Percentiles rank a stretch among this genome's conserved stretches.
Evolutionary conservation across 495 filamentous ascomycete species (phyloP).

Genomic region (Neurospora tetraspora): DNA sequence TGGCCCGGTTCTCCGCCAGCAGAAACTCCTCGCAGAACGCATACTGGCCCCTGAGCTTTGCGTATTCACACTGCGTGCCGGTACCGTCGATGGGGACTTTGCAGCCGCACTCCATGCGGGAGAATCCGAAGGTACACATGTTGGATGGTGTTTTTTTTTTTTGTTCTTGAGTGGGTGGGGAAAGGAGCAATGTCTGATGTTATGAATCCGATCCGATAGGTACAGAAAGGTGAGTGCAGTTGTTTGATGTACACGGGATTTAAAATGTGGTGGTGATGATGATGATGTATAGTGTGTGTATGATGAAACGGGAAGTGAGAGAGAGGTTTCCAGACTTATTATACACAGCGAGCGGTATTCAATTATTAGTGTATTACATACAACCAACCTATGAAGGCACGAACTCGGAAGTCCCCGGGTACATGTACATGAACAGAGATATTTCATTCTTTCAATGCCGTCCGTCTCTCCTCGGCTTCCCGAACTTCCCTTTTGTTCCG

Average conservation of each 20-base stretch:
- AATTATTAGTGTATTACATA: too few species aligned
- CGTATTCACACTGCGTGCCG: background rate
- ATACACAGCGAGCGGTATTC: too few species aligned
- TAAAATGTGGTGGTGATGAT: too few species aligned
- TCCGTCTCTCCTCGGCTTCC: background rate
- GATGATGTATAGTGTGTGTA: too few species aligned
- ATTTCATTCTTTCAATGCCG: background rate
- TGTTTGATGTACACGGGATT: too few species aligned
- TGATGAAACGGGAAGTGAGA: too few species aligned
- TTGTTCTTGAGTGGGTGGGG: background rate
- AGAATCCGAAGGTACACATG: background rate
- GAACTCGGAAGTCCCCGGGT: background rate
- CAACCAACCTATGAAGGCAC: too few species aligned
- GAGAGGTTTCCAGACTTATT: too few species aligned
- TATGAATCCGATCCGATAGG: too few species aligned
- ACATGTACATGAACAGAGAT: background rate
- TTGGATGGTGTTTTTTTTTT: background rate
- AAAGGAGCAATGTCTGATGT: background rate
- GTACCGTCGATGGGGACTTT: background rate
- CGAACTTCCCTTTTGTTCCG: background rate
- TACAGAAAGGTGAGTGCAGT: too few species aligned
- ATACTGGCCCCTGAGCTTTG: background rate
- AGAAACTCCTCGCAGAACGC: background rate
- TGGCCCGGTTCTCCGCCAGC: background rate
- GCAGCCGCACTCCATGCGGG: background rate